Evolutionary conservation across 2,329 filamentous ascomycete species (phyloP).

Genomic region (Cordyceps tenuipes): DNA sequence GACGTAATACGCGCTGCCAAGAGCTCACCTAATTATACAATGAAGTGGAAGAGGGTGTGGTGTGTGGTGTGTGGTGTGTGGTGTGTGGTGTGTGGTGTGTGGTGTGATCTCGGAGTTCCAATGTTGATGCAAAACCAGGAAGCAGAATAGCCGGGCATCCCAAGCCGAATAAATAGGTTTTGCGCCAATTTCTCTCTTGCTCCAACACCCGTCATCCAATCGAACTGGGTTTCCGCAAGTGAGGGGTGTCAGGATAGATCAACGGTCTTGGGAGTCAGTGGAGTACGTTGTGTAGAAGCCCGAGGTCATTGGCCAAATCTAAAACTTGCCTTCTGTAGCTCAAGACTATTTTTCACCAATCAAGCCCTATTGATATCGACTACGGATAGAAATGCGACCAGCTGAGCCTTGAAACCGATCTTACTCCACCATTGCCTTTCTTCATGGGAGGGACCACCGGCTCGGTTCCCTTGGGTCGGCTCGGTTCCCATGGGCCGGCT

Average conservation of each 20-base stretch:
- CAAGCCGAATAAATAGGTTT: not conserved
- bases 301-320: not conserved
- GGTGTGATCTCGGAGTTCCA: not conserved
- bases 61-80: not conserved
- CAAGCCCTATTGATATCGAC: not conserved
- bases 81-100: not conserved
- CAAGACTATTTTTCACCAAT: not conserved
- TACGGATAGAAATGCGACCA: not conserved
- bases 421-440: not conserved
- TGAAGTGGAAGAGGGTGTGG: not conserved
- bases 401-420: not conserved
- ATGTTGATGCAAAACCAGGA: not conserved
- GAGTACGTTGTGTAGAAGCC: not conserved
- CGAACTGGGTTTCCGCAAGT: not conserved
- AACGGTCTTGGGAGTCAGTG: not conserved
- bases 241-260: slow-evolving; percentile 1
- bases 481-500: not conserved
- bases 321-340: not conserved
- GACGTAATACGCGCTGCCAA: not conserved
- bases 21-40: not conserved
- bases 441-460: not conserved
- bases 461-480: not conserved
- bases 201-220: not conserved
- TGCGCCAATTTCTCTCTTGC: slow-evolving; percentile 2
- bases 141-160: slow-evolving; percentile 11